Evolutionary conservation across 441 rosid species (phyloP).

Genomic region (Codiaeum variegatum): DNA sequence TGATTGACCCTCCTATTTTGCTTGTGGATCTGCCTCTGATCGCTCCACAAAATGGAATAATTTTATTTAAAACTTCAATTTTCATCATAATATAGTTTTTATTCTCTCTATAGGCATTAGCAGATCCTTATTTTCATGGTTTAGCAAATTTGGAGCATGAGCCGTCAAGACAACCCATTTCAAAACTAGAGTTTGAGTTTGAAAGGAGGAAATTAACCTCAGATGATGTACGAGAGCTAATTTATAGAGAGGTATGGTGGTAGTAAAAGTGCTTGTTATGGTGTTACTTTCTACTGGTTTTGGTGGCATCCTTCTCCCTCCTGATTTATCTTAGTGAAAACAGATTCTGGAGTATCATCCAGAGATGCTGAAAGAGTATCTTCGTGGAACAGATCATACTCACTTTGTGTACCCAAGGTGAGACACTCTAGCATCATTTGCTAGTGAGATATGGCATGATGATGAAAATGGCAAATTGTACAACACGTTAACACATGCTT

Average conservation of each 20-base stretch:
- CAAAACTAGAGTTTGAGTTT: constrained; percentile 89
- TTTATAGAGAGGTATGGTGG: constrained; percentile 77
- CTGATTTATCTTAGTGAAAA: constrained; percentile 24
- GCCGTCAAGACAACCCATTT: constrained; percentile 78
- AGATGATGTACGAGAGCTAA: constrained; percentile 86
- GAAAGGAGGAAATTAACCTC: constrained; percentile 75
- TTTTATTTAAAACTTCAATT: not conserved
- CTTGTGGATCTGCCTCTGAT: no score
- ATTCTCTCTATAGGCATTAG: constrained; percentile 60
- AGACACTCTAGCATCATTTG: constrained; percentile 1
- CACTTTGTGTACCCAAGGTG: constrained; percentile 97
- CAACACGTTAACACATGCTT: not conserved
- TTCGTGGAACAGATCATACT: constrained; percentile 77
- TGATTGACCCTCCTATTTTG: no score
- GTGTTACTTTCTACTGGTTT: constrained; percentile 13
- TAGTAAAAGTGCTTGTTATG: constrained; percentile 5
- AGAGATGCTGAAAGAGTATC: constrained; percentile 89
- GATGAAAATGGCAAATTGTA: not conserved
- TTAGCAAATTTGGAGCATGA: constrained; percentile 68
- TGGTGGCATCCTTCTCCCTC: not conserved
- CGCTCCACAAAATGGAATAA: not conserved
- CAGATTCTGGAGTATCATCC: constrained; percentile 99
- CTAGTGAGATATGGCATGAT: not conserved
- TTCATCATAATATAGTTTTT: constrained; percentile 17
- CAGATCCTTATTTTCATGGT: constrained; percentile 79